Evolutionary conservation across 106 monocot genomes (phyloP).

Genomic region (Alisma plantagoaquatica): DNA sequence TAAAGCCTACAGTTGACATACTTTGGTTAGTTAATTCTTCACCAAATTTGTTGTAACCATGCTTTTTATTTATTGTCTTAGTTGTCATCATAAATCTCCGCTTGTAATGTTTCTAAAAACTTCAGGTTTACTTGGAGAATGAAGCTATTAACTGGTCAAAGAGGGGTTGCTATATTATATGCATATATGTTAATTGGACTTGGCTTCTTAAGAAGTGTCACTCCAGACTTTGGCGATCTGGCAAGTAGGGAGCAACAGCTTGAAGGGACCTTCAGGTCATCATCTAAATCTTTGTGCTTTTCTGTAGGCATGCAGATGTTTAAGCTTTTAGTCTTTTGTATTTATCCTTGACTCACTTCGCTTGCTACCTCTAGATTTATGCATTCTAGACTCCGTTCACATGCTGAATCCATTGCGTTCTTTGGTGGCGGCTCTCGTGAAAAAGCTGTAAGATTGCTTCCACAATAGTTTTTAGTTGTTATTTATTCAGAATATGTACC

Average conservation of each 20-base stretch:
- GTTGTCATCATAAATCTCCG: too few species aligned
- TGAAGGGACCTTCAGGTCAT: slow-evolving; percentile 91
- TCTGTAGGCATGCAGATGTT: too few species aligned
- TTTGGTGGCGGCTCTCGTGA: slow-evolving; percentile 97
- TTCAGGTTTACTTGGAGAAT: slow-evolving; percentile 99
- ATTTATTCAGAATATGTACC: too few species aligned
- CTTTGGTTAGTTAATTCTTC: slow-evolving; percentile 61
- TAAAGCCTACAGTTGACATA: slow-evolving; percentile 94
- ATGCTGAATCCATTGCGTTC: slow-evolving; percentile 99
- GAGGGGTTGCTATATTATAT: slow-evolving; percentile 92
- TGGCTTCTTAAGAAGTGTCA: slow-evolving; percentile 79
- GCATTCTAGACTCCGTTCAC: slow-evolving; percentile 89
- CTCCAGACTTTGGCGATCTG: slow-evolving; percentile 94
- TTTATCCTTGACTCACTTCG: background rate
- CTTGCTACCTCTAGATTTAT: slow-evolving; percentile 42
- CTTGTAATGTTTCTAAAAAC: background rate
- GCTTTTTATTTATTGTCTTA: too few species aligned
- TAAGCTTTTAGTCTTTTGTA: too few species aligned
- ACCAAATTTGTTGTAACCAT: too few species aligned
- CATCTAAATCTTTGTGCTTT: too few species aligned
- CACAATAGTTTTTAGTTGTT: too few species aligned
- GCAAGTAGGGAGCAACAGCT: slow-evolving; percentile 84
- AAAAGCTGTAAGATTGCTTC: slow-evolving; percentile 79
- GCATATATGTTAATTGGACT: slow-evolving; percentile 92
- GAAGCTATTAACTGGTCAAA: slow-evolving; percentile 80